A percentile compares a stretch with the other conserved stretches of the same genome.
phyloP scores from a whole-genome alignment of 2,329 filamentous ascomycete species.

The Pseudogymnoascus verrucosus region DNA sequence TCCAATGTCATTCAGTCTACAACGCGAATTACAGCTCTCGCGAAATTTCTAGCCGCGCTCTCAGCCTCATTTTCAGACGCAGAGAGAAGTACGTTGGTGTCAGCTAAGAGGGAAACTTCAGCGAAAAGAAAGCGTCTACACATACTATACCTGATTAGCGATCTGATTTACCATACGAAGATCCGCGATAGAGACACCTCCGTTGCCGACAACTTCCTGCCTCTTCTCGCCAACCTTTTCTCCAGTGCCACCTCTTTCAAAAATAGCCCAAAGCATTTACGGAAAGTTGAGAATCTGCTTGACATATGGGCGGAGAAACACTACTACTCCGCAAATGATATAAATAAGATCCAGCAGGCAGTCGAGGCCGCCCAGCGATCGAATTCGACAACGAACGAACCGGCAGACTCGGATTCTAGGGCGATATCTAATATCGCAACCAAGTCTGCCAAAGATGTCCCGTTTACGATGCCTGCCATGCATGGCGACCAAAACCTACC shows the following conservation, averaged over 20 bases:
- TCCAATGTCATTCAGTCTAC: conserved; percentile 61
- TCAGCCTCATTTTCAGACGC: conserved; percentile 16
- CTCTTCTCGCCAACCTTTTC: conserved; percentile 55
- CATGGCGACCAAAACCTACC: conserved; percentile 68
- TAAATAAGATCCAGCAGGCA: conserved; percentile 52
- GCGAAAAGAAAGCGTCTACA: conserved; percentile 63
- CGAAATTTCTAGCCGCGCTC: conserved; percentile 62
- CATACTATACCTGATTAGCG: conserved; percentile 70
- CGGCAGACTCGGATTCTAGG: conserved; percentile 13
- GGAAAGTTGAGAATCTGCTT: conserved; percentile 57
- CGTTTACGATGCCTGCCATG: conserved; percentile 64
- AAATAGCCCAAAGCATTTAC: conserved; percentile 56
- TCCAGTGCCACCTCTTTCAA: conserved; percentile 47
- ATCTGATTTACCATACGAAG: conserved; percentile 64
- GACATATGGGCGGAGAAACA: conserved; percentile 60
- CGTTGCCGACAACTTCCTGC: conserved; percentile 50
- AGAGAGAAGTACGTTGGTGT: conserved; percentile 17
- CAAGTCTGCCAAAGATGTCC: conserved; percentile 41
- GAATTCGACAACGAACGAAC: conserved; percentile 21
- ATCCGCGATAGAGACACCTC: conserved; percentile 40
- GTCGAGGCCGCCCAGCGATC: conserved; percentile 37
- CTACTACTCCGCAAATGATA: conserved; percentile 49
- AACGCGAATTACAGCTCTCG: conserved; percentile 57
- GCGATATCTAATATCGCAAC: conserved; percentile 43
- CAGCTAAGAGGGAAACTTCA: conserved; percentile 41